These are phyloP conservation scores for Syncephalastrum monosporum DNA, from an alignment of 371 early-diverging fungal species.

Conservation along the genomic window DNA sequence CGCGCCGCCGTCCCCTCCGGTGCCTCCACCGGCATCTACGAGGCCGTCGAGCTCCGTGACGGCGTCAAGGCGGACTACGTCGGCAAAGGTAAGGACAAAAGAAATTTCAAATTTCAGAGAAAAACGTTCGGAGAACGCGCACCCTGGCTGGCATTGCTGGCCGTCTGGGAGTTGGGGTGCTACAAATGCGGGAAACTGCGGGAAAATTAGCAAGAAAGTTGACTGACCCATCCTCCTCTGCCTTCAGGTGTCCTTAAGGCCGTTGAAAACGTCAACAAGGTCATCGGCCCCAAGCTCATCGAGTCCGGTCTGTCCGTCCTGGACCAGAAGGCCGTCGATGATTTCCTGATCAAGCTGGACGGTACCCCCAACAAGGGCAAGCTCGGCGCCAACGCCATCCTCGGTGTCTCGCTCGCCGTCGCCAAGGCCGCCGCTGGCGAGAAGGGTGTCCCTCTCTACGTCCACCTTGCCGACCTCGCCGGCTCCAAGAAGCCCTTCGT, in stretches of 20 bases:
- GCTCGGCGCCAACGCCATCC: constrained; percentile 98
- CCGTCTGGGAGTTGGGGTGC: no score
- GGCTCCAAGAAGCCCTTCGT: constrained; percentile 83
- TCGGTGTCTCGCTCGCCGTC: constrained; percentile 97
- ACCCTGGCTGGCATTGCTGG: no score
- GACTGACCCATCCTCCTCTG: no score
- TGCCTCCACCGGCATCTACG: constrained; percentile 99
- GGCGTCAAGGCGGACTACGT: constrained; percentile 82
- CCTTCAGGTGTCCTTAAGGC: constrained; percentile 86
- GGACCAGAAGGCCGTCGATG: constrained; percentile 90
- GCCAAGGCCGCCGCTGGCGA: constrained; percentile 95
- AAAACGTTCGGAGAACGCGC: not conserved
- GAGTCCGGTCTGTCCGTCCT: constrained; percentile 71
- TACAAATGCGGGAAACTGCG: no score
- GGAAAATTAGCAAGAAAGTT: no score
- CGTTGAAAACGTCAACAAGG: constrained; percentile 89
- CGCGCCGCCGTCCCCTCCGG: constrained; percentile 99
- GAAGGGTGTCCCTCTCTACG: constrained; percentile 90
- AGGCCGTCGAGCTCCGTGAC: constrained; percentile 98
- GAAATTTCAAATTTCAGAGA: not conserved
- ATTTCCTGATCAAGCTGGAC: constrained; percentile 89
- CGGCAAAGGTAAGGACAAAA: constrained; percentile 82
- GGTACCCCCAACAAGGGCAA: constrained; percentile 95
- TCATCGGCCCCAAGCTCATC: constrained; percentile 86
- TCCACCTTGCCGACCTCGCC: constrained; percentile 90